Evolutionary conservation across 805 yeast species (phyloP), one percentile per base, ranked within the genome.

Genomic region (Schwanniomyces vanrijiae): DNA sequence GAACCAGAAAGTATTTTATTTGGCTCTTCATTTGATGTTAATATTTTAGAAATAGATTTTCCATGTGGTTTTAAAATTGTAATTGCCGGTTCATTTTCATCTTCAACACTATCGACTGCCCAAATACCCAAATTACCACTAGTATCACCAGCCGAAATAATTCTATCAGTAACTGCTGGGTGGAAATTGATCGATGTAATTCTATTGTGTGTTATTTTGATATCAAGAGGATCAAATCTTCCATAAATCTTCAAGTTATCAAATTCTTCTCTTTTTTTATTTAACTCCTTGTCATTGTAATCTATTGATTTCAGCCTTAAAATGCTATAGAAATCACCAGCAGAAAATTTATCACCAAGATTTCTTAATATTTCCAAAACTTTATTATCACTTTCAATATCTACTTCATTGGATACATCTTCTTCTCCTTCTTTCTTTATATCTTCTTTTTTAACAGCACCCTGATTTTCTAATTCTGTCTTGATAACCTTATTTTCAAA

Each of bases 141-240:
- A 10, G 89, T 88, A 65, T 94, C 99, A 40, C 97, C 98, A 1
- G 90, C 97, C 26, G 88, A 61, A 1, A 90, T 74, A 4, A 92
- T 58, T 52, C 86, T 76, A 50, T 82, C 82, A 0, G 75, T 77
- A 0, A 60, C 62, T 0, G 87, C 66, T 0, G 97, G 97, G 64
- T 92, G 98, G 61, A 89, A 86, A 34, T 75, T 71, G 35, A 90
- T 76, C 2, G 88, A 72, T 0, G 91, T 82, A 62, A 92, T 83
- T 48, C 99, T 73, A 44, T 84, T 86, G 31, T 79, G 77, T 0
- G 88, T 80, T 3, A 92, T 66, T 56, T 84, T 86, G 50, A 90
- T 77, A 43, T 86, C 87, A 51, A 82, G 79, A 0, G 94, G 90
- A 48, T 80, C 82, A 57, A 79, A 82, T 14, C 73, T 72, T 9